These are phyloP conservation scores for Pseudoturritis turrita DNA, from an alignment of 345 rosid genomes.

Conservation along the genomic window DNA sequence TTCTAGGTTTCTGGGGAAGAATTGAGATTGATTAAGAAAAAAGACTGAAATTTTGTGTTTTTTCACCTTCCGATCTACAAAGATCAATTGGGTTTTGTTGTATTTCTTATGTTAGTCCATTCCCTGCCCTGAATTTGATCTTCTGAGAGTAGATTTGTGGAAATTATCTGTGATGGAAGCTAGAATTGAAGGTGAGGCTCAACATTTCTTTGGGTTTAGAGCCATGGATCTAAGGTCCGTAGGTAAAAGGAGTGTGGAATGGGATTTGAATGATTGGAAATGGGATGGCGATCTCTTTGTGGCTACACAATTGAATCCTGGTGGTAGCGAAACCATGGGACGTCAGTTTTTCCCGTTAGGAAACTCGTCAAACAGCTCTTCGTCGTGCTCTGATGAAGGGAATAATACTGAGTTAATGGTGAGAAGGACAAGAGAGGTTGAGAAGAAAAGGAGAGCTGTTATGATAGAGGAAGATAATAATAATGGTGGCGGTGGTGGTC, in stretches of 20 bases:
- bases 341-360: constrained; percentile 65
- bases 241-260: constrained; percentile 67
- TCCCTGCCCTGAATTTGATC: background rate
- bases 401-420: constrained; percentile 44
- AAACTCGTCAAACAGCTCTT: constrained; percentile 80
- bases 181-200: constrained; percentile 60
- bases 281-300: constrained; percentile 98
- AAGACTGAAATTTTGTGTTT: constrained; percentile 16
- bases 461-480: constrained; percentile 50
- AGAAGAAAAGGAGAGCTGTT: constrained; percentile 67
- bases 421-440: constrained; percentile 35
- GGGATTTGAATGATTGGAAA: constrained; percentile 96
- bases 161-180: constrained; percentile 62
- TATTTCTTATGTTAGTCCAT: background rate
- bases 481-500: constrained; percentile 46
- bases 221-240: constrained; percentile 43
- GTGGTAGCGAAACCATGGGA: constrained; percentile 32
- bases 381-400: constrained; percentile 80
- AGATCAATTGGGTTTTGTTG: constrained; percentile 20
- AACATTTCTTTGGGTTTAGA: constrained; percentile 49
- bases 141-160: constrained; percentile 24
- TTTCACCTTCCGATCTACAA: constrained; percentile 39
- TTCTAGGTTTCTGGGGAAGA: constrained; percentile 68
- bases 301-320: constrained; percentile 63
- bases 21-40: constrained; percentile 54